Evolutionary conservation across 371 early-diverging fungal species (phyloP), one percentile per base, ranked within the genome.

Genomic region (Mortierella sp.): DNA sequence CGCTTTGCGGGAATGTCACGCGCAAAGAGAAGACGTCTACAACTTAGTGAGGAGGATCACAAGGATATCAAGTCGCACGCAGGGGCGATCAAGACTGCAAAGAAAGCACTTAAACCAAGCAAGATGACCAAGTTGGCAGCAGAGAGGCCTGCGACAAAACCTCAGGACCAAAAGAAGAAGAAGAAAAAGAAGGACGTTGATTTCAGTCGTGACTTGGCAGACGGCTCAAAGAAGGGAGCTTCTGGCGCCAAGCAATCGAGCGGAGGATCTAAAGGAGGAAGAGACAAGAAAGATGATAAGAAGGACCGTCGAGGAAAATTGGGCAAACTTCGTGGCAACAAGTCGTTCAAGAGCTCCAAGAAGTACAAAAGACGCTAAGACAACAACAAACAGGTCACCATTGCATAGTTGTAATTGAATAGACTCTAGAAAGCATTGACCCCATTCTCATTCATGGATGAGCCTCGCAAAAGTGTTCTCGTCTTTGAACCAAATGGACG

Each of bases 1-100:
- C 84, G 84, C 64, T 85, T 85, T 61, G 87, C 82, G 38, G 93
- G 93, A 41, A 85, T 93, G 79, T 86, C 87, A 19, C 83, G 93
- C 38, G 79, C 81, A 41, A 88, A 91, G 82, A 82, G 83, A 70
- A 84, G 92, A 71, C 69, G 84, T 31, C 61, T 83, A 27, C 82
- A 87, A 67, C 73, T 84, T 16, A 73, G 83, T 34, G 89, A 90
- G 69, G 91, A 91, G 45, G 90, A 90, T 49, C 84, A 86, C 49
- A 66, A 79, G 34, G 83, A 83, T 48, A 67, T 81, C 28, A 83
- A 80, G 41, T 68, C 79, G 47, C 81, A 78, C 30, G 64, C 80
- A 31, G 80, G 74, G 19, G 72, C 86, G 8, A 86, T 86, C 41
- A 78, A 83, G 54, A 71, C 82, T 18, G 89, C 89, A 31, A 91